Base-by-base conservation (phyloP, 805 yeast genomes). In the Zygosaccharomyces bailii region DNA sequence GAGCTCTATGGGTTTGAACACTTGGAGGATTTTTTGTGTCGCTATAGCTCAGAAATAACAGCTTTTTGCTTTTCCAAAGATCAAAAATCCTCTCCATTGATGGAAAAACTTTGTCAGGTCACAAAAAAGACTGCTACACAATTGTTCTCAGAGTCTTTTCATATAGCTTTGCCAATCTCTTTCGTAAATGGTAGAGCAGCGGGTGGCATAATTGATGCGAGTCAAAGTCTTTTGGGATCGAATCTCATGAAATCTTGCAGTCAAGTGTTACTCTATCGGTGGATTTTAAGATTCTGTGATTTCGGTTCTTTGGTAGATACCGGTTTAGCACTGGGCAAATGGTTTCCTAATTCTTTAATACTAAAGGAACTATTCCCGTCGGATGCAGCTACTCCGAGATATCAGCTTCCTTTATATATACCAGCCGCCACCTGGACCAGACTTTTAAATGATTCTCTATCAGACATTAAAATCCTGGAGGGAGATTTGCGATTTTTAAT, bases 51-150 rank as follows among this genome's bases (percentile, higher is more conserved):
- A 3, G 65, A 60, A 39, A n/a, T 60, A 7, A 29, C 51, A 2
- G 58, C 59, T 2, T 21, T 53, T 2, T 46, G 47, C 30, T 52
- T 54, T 25, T 51, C 65, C 4, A 47, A 48, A n/a, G 44, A 46
- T 4, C 39, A 39, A 2, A 42, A 47, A 14, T 41, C 34, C 7
- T 13, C 43, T n/a, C 23, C 17, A 10, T 23, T 59, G 7, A 19
- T 51, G n/a, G 43, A 46, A 7, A 18, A 43, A n/a, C 38, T 56
- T 17, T 14, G 18, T 5, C 7, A 27, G 14, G n/a, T 38, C 4
- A 43, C 48, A 4, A 39, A 35, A 6, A 40, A 43, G 20, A 42
- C 37, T 27, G 52, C 46, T 20, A 27, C 42, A 6, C 49, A 42
- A 11, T 43, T 57, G 10, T 40, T 61, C 6, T 24, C 23, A 4